Percentiles rank a stretch among this genome's conserved stretches.
These are phyloP conservation scores for Naganishia randhawae DNA, from an alignment of 768 basidiomycete genomes.

Conservation along the genomic window DNA sequence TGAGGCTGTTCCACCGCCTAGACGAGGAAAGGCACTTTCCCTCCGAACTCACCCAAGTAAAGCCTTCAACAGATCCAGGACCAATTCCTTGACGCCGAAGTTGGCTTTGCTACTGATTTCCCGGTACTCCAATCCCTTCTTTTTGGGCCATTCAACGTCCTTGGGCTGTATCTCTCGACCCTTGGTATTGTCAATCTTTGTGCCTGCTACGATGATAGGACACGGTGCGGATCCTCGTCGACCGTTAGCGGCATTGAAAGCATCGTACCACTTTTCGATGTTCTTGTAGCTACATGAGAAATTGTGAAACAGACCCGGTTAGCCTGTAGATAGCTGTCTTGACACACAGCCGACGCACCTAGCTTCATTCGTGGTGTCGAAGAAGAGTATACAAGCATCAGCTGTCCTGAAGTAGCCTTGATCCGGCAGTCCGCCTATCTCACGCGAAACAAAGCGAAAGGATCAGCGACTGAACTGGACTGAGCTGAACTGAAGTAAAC, in stretches of 20 bases:
- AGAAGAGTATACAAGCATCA: constrained; percentile 33
- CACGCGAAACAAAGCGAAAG: not conserved
- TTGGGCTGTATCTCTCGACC: constrained; percentile 34
- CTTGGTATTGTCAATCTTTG: constrained; percentile 35
- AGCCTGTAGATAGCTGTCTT: not conserved
- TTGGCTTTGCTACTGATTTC: constrained; percentile 36
- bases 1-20: too few relatives aligned
- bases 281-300: constrained; percentile 26
- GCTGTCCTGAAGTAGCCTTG: constrained; percentile 33
- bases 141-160: constrained; percentile 33
- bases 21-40: not conserved
- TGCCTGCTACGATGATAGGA: constrained; percentile 36
- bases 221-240: constrained; percentile 31
- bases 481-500: not conserved
- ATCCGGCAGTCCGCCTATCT: constrained; percentile 32
- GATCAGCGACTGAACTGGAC: not conserved
- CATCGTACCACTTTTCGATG: constrained; percentile 35
- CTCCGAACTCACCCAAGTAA: constrained; percentile 24
- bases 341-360: constrained; percentile 14
- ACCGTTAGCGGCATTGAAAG: constrained; percentile 31
- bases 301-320: not conserved
- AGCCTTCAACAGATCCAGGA: constrained; percentile 28
- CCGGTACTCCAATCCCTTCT: constrained; percentile 32
- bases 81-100: constrained; percentile 34
- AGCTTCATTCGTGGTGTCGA: constrained; percentile 32